Conservation (phyloP, 164 flowering plant species). For the Annona squamosa region DNA sequence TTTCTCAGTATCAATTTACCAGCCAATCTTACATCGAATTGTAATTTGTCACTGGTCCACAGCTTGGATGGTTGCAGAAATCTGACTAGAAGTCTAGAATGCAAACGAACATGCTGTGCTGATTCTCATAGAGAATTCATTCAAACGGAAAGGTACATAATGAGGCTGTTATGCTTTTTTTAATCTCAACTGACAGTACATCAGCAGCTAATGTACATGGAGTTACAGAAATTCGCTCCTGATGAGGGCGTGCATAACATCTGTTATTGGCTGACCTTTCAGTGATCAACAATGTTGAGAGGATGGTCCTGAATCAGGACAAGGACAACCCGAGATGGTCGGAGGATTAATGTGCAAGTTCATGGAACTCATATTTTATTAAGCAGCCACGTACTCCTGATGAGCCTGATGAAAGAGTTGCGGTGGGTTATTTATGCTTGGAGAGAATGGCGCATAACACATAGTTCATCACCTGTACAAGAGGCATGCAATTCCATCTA, state of each 20-base stretch:
- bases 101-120: not conserved
- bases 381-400: not conserved
- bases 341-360: not conserved
- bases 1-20: not conserved
- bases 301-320: not conserved
- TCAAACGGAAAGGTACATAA: not conserved
- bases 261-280: not conserved
- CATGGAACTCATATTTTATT: not conserved
- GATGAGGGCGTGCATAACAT: not conserved
- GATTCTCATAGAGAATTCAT: not conserved
- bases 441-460: too few species aligned
- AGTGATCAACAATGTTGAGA: not conserved
- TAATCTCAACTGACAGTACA: not conserved
- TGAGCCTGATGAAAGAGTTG: too few species aligned
- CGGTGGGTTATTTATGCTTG: too few species aligned
- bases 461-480: too few species aligned
- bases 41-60: slow-evolving; percentile 8
- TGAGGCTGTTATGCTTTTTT: not conserved
- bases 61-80: slow-evolving; percentile 61
- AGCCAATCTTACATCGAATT: not conserved
- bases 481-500: too few species aligned
- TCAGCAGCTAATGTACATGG: not conserved
- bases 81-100: slow-evolving; percentile 32
- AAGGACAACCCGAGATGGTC: not conserved
- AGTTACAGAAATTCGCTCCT: not conserved